Base-by-base conservation (phyloP, 129 eudicot species). In the Centaurea solstitialis region DNA sequence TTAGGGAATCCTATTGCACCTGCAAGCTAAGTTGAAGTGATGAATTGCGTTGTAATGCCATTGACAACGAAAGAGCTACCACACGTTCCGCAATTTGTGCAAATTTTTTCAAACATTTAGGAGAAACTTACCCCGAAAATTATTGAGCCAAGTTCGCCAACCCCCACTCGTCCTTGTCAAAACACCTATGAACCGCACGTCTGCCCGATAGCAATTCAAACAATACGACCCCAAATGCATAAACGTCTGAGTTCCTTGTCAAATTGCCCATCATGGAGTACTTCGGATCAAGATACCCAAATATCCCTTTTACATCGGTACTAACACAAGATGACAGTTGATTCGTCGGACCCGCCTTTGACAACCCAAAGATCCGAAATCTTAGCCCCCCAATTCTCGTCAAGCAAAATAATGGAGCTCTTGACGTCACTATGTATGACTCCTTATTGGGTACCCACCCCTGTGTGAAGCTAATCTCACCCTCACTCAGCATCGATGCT, bases 391-490 rank as follows among this genome's bases (percentile, higher is more conserved):
- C 40, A 79, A 38, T 72, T 53, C 62, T 71, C 62, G 57, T 79
- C 77, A 4, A 79, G 28, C 1, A 79, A 24, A 79, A 79, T 71
- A 59, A 71, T 79, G 2, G 83, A 37, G 21, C 71, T 79, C 18
- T 79, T 79, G 12, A 79, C 72, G 4, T 79, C 83, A 0, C 77
- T 72, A 5, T 79, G 83, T 37, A 71, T 9, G 30, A 79, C 53
- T 67, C 83, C 83, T 0, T 70, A 61, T 23, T 71, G 40, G 28
- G 83, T 57, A 22, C 72, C 76, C 17, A 77, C 78, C 67, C 84
- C 80, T 0, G 80, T 84, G 18, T 84, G 87, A 1, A 84, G 80
- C 40, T 78, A 84, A 15, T 61, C 53, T 65, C 75, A 59, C 66
- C 76, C 75, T 70, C 41, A 41, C 21, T 70, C 83, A 2, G 83